phyloP scores from a whole-genome alignment of 176 grass and related monocot species.

The Triticum timopheevii region DNA sequence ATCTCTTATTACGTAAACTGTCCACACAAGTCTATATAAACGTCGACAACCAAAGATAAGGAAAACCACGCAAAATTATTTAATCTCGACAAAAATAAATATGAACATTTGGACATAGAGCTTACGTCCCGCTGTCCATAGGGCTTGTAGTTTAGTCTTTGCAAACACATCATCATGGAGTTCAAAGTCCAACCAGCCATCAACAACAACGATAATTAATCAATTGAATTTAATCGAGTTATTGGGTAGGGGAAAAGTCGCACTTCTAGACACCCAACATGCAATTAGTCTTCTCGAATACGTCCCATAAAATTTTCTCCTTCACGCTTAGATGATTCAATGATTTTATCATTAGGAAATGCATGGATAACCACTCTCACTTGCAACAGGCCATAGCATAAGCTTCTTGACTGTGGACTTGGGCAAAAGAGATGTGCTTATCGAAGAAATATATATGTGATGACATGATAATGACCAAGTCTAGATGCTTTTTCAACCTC shows the following conservation, averaged over 20 bases:
- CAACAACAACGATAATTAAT: not conserved
- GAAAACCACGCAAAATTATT: not conserved
- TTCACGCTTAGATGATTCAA: not conserved
- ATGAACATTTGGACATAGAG: not conserved
- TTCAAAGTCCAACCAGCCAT: constrained; percentile 29
- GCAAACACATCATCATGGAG: constrained; percentile 33
- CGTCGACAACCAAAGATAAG: not conserved
- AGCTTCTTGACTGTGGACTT: constrained; percentile 11
- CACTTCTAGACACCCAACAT: constrained; percentile 23
- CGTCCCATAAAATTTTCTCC: not conserved
- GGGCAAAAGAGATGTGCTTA: not conserved
- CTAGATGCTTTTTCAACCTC: not conserved
- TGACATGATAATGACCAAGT: not conserved
- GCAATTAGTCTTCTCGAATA: constrained; percentile 29
- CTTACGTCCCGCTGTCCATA: not conserved
- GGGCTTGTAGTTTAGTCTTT: constrained; percentile 34
- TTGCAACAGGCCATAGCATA: not conserved
- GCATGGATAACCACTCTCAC: not conserved
- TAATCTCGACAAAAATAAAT: not conserved
- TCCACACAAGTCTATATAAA: not conserved
- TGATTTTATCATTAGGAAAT: not conserved
- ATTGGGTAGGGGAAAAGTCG: constrained; percentile 26
- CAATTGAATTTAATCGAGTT: constrained; percentile 6
- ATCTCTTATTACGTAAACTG: not conserved
- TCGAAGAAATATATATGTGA: too few species aligned